Conservation (phyloP, 495 filamentous ascomycete species). For the Aspergillus heteromorphus region DNA sequence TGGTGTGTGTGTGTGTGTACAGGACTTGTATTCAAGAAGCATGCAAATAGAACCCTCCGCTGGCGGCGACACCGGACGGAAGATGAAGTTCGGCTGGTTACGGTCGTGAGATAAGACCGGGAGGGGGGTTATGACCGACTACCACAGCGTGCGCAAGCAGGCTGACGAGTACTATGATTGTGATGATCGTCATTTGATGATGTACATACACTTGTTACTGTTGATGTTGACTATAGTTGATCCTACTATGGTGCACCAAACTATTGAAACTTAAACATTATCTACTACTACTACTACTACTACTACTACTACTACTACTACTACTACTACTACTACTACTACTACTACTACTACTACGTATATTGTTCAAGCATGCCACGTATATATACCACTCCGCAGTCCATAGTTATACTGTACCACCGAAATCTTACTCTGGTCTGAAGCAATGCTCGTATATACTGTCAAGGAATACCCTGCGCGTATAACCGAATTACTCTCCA, state of each 20-base stretch:
- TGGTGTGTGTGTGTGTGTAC: too few species aligned
- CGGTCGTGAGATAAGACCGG: constrained; percentile 29
- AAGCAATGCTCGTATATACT: not conserved
- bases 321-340: too few species aligned
- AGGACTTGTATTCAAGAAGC: constrained; percentile 44
- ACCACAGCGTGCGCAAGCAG: constrained; percentile 5
- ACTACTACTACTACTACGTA: not conserved
- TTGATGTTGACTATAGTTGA: too few species aligned
- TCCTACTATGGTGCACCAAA: too few species aligned
- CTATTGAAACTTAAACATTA: too few species aligned
- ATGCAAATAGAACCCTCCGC: constrained; percentile 41
- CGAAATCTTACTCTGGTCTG: not conserved
- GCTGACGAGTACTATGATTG: constrained; percentile 7
- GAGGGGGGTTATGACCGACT: not conserved
- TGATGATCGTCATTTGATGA: constrained; percentile 19
- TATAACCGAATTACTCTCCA: too few species aligned
- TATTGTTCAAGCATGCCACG: too few species aligned
- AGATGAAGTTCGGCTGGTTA: constrained; percentile 44
- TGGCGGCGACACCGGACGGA: constrained; percentile 34
- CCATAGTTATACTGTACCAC: not conserved
- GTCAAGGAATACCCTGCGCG: too few species aligned
- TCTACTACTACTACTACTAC: too few species aligned
- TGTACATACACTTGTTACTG: constrained; percentile 22
- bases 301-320: too few species aligned
- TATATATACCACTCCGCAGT: not conserved